Evolutionary conservation across 2,329 filamentous ascomycete genomes (phyloP).

Genomic region (Fusarium agapanthi): DNA sequence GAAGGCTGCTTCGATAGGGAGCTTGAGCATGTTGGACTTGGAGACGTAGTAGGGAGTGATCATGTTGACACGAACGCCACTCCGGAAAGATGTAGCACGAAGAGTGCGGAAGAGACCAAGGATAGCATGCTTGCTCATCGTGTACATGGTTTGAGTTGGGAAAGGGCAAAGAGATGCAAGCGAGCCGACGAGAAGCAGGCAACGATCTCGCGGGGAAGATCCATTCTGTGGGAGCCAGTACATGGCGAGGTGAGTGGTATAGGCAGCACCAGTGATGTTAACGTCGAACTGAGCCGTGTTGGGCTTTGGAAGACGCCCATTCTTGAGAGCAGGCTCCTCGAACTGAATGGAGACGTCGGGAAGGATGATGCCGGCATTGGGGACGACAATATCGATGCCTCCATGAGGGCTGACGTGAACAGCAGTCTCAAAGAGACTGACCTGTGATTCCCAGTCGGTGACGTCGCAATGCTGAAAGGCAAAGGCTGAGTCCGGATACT

Average conservation of each 20-base stretch:
- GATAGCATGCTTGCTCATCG: conserved; percentile 71
- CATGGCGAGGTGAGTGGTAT: conserved; percentile 71
- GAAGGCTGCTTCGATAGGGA: conserved; percentile 55
- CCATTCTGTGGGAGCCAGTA: conserved; percentile 49
- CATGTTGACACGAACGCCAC: conserved; percentile 70
- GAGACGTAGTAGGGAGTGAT: conserved; percentile 73
- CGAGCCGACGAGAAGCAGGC: conserved; percentile 70
- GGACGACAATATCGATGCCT: conserved; percentile 70
- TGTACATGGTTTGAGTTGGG: conserved; percentile 61
- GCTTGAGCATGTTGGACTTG: conserved; percentile 64
- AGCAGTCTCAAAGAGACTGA: conserved; percentile 69
- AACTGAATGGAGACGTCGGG: conserved; percentile 49
- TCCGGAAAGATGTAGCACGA: conserved; percentile 54
- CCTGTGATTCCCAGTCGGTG: conserved; percentile 70
- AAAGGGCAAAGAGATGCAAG: conserved; percentile 63
- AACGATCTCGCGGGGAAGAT: conserved; percentile 56
- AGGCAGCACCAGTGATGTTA: conserved; percentile 70
- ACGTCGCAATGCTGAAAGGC: conserved; percentile 72
- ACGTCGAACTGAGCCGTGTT: conserved; percentile 65
- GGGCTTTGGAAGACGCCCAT: conserved; percentile 54
- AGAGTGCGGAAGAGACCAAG: conserved; percentile 70
- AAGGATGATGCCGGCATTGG: conserved; percentile 69
- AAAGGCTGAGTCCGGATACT: conserved; percentile 52
- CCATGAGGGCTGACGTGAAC: conserved; percentile 61
- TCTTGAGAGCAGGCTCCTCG: conserved; percentile 56